These are phyloP conservation scores for Bryoglossum gracile DNA, from an alignment of 495 filamentous ascomycete genomes.

Conservation along the genomic window DNA sequence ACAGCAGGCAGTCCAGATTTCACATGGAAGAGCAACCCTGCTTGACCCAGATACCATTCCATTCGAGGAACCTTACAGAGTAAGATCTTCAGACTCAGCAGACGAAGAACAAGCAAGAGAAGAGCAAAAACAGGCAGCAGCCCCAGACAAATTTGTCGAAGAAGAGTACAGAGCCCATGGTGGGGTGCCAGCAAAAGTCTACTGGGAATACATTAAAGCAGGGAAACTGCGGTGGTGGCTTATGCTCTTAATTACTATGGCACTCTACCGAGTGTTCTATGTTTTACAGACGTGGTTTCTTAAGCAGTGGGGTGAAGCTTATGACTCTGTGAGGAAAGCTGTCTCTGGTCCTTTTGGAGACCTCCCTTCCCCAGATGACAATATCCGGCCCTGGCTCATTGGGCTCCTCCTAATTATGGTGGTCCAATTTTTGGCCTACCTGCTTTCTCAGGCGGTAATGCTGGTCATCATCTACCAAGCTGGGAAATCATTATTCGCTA, in stretches of 20 bases:
- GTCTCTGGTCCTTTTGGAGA: constrained; percentile 40
- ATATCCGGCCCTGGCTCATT: constrained; percentile 67
- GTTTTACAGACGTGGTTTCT: constrained; percentile 71
- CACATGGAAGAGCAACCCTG: constrained; percentile 44
- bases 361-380: constrained; percentile 55
- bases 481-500: constrained; percentile 61
- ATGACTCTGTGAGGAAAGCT: constrained; percentile 28
- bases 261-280: constrained; percentile 50
- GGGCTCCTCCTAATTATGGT: constrained; percentile 56
- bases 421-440: constrained; percentile 45
- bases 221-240: constrained; percentile 67
- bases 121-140: constrained; percentile 44
- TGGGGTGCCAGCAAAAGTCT: constrained; percentile 64
- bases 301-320: constrained; percentile 78
- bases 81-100: constrained; percentile 26
- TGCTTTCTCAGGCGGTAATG: constrained; percentile 52
- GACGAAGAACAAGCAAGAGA: constrained; percentile 32
- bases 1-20: constrained; percentile 59
- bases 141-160: constrained; percentile 72
- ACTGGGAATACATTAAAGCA: constrained; percentile 77
- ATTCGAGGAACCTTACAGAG: constrained; percentile 19
- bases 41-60: constrained; percentile 31
- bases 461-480: constrained; percentile 66
- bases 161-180: constrained; percentile 72
- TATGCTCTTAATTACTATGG: constrained; percentile 48